A percentile compares a stretch with the other conserved stretches of the same genome.
These are phyloP conservation scores for Stromatinia cepivora DNA, from an alignment of 2,329 filamentous ascomycete genomes.

Conservation along the genomic window DNA sequence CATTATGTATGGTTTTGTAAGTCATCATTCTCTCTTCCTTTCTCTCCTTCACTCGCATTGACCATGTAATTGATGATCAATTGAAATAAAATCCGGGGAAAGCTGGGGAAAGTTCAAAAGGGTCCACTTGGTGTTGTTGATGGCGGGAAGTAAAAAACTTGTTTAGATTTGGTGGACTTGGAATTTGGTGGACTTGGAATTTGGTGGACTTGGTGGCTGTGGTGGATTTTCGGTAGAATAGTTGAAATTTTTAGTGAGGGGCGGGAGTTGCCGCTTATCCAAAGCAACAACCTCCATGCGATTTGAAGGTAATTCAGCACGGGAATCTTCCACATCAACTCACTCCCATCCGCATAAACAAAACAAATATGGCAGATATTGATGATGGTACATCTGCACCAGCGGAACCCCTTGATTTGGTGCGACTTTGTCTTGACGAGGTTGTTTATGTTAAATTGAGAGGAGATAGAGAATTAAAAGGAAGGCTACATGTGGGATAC, in stretches of 20 bases:
- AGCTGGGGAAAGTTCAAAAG: conserved; percentile 4
- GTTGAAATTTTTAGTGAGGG: conserved; percentile 12
- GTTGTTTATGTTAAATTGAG: conserved; percentile 96
- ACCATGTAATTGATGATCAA: conserved; percentile 18
- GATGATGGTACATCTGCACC: conserved; percentile 68
- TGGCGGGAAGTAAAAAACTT: conserved; percentile 15
- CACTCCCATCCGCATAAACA: conserved; percentile 21
- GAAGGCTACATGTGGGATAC: conserved; percentile 79
- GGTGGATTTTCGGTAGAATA: conserved; percentile 7
- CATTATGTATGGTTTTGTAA: neutral
- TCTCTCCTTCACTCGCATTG: conserved; percentile 3
- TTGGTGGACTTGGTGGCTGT: neutral
- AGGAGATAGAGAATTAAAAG: conserved; percentile 93
- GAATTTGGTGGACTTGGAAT: neutral
- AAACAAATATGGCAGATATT: conserved; percentile 71
- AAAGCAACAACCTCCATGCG: neutral
- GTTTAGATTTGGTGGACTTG: conserved; percentile 3
- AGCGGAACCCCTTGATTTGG: conserved; percentile 91
- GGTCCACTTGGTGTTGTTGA: conserved; percentile 20
- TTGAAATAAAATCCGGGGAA: conserved; percentile 8
- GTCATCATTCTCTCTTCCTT: neutral
- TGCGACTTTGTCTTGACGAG: conserved; percentile 91
- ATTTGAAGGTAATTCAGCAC: conserved; percentile 6
- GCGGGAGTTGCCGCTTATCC: neutral
- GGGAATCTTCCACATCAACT: conserved; percentile 5